phyloP scores from a whole-genome alignment of 2,329 filamentous ascomycete species.

The Aspergillus transmontanensis region DNA sequence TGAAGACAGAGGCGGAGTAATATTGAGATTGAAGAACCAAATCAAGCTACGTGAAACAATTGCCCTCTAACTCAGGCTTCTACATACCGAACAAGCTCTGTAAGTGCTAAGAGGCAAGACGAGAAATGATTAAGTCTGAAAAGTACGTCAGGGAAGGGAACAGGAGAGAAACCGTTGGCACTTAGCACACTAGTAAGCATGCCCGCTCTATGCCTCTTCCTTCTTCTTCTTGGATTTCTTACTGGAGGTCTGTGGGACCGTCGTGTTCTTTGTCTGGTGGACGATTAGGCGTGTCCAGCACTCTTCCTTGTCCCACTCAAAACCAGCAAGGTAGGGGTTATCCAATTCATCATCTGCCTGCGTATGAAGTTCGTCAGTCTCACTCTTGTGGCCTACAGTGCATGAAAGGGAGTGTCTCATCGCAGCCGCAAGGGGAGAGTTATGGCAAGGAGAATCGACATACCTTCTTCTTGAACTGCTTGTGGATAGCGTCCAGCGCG shows the following conservation, averaged over 20 bases:
- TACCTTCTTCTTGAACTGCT: slow-evolving; percentile 96
- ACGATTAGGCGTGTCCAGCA: slow-evolving; percentile 86
- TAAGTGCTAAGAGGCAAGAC: slow-evolving; percentile 19
- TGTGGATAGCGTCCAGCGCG: slow-evolving; percentile 91
- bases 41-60: slow-evolving; percentile 17
- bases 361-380: background rate
- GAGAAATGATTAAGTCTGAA: slow-evolving; percentile 8
- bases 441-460: slow-evolving; percentile 31
- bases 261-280: slow-evolving; percentile 75
- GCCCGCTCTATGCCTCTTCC: slow-evolving; percentile 37
- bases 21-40: slow-evolving; percentile 15
- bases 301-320: slow-evolving; percentile 95
- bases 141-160: background rate
- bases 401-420: background rate
- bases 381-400: background rate
- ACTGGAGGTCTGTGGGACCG: slow-evolving; percentile 45
- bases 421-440: background rate
- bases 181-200: slow-evolving; percentile 1
- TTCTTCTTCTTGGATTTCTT: slow-evolving; percentile 68
- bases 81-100: slow-evolving; percentile 20
- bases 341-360: slow-evolving; percentile 91
- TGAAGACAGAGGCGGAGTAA: slow-evolving; percentile 13
- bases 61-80: slow-evolving; percentile 30
- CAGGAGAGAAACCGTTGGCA: slow-evolving; percentile 1
- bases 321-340: slow-evolving; percentile 82